phyloP scores from a whole-genome alignment of 257 asterid species.

The Solanum chaucha region DNA sequence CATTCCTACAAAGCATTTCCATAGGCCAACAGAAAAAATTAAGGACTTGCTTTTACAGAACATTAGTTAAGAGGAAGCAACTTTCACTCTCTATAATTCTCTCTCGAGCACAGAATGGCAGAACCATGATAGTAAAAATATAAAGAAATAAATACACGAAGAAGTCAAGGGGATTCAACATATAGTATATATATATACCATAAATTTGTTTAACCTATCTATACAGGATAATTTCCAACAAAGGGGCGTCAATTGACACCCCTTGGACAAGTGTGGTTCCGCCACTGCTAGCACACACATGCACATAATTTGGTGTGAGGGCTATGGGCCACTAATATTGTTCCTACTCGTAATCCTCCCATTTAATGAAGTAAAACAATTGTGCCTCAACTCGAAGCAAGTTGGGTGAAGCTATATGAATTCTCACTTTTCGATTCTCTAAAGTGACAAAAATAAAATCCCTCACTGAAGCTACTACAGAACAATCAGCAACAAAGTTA shows the following conservation, averaged over 20 bases:
- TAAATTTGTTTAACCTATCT: background rate
- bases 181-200: no score
- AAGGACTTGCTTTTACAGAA: background rate
- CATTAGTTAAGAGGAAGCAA: background rate
- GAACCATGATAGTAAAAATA: background rate
- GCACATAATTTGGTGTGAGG: background rate
- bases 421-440: background rate
- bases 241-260: background rate
- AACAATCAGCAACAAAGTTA: background rate
- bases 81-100: background rate
- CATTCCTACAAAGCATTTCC: slow-evolving; percentile 37
- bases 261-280: background rate
- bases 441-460: background rate
- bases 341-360: background rate
- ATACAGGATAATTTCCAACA: background rate
- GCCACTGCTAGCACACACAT: background rate
- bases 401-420: background rate
- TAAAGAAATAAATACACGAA: background rate
- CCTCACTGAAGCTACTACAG: background rate
- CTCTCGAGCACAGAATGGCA: background rate
- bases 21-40: background rate
- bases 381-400: background rate
- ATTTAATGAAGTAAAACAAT: background rate
- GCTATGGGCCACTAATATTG: background rate
- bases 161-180: background rate